Evolutionary conservation across 2,329 filamentous ascomycete genomes (phyloP).

Genomic region (Onygena corvina): DNA sequence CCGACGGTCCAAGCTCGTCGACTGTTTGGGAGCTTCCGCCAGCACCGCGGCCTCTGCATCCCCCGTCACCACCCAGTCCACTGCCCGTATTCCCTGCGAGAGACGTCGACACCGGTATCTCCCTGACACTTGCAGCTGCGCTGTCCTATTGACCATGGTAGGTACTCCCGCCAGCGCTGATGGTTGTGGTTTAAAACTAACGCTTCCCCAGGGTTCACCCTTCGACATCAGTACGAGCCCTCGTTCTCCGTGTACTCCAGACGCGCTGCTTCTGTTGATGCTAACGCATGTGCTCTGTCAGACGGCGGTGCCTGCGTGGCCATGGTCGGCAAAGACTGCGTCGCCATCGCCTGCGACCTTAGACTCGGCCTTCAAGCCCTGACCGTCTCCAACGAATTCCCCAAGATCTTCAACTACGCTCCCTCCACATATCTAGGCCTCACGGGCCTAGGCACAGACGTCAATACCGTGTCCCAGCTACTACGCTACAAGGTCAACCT

Average conservation of each 20-base stretch:
- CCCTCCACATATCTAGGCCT: slow-evolving; percentile 83
- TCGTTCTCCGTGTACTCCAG: neutral
- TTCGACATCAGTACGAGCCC: slow-evolving; percentile 77
- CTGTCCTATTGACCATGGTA: neutral
- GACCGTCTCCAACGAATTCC: slow-evolving; percentile 97
- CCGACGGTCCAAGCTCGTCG: slow-evolving; percentile 24
- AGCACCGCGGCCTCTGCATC: neutral
- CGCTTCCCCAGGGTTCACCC: slow-evolving; percentile 56
- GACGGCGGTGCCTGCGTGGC: slow-evolving; percentile 90
- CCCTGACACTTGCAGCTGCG: neutral
- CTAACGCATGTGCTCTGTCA: slow-evolving; percentile 19
- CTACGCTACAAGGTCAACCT: slow-evolving; percentile 99
- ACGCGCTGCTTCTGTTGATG: neutral
- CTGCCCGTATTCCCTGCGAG: too few relatives aligned
- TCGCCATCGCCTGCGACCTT: slow-evolving; percentile 97
- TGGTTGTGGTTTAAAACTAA: neutral
- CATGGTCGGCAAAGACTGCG: slow-evolving; percentile 99
- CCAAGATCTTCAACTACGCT: slow-evolving; percentile 97
- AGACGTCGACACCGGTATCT: neutral
- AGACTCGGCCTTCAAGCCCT: slow-evolving; percentile 92
- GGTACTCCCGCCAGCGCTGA: neutral
- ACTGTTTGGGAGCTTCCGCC: slow-evolving; percentile 5
- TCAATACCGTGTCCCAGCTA: slow-evolving; percentile 85
- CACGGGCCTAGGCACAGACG: slow-evolving; percentile 91
- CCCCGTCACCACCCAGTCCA: neutral